Evolutionary conservation across 192 early-diverging fungal species (phyloP), one percentile per base, ranked within the genome.

Genomic region (Podila minutissima): DNA sequence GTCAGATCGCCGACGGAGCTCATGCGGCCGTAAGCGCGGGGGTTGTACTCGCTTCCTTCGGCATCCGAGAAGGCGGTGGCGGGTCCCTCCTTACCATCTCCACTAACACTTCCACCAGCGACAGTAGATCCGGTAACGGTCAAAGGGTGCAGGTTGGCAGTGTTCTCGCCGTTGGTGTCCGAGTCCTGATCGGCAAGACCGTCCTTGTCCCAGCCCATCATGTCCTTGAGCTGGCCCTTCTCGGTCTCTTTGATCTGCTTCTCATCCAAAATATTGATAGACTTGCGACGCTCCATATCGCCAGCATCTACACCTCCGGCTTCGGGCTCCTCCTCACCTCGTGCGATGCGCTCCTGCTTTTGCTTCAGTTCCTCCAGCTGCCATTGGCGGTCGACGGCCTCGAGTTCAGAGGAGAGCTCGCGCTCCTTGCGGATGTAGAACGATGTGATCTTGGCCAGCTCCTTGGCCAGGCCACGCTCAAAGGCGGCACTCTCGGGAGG

Each of bases 401-500:
- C 83, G 32, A 95, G 87, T 66, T 93, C 87, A 15, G 83, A 62
- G 60, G 91, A 86, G n/a, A 97, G 82, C 75, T 96, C 94, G 2
- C 86, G 84, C 71, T 97, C 96, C 77, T 97, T 96, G 58, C 88
- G 88, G 20, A 82, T 67, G 81, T 99, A 99, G 76, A 97, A 97
- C n/a, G 82, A 78, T 32, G 88, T 89, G 68, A 99, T 94, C 77
- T 95, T 95, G 66, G 86, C 85, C 41, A 99, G 75, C 71, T 63
- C 66, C 65, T 59, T 81, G 64, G 59, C 65, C 24, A 68, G 49
- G 31, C 60, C 69, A 1, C 51, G 70, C 55, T 79, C 75, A 38
- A 79, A 64, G 19, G 73, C 70, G 17, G 64, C 67, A 84, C 66
- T 72, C 69, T 85, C 75, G 2, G 66, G 59, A 13, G 75, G 75